Evolutionary conservation across 2,329 filamentous ascomycete genomes (phyloP), one percentile per base, ranked within the genome.

Genomic region (Phialophora chinensis): DNA sequence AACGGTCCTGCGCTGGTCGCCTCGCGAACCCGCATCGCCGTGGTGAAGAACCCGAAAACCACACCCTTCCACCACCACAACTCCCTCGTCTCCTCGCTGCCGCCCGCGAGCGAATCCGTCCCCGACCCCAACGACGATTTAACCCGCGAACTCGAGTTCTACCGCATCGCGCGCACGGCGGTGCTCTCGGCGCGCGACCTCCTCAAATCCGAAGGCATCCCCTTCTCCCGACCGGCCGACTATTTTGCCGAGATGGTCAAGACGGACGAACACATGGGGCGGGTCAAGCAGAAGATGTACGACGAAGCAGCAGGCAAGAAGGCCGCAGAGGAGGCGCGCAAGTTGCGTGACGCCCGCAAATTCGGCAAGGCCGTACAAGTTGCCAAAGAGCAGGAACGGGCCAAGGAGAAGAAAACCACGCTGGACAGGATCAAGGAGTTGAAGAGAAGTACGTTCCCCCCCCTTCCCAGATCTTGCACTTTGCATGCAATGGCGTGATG

Each of bases 201-300:
- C 68, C 85, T 99, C 27, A 90, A 91, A 76, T 89, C 90, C 70
- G 94, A 97, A 79, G 90, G 90, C 8, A 86, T 94, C 0, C 87
- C 91, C 6, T 99, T 99, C 81, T 90, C 92, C 31, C 87, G 95
- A 10, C 95, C 95, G 3, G 89, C 87, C 63, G 95, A 99, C 81
- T 99, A 96, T 82, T 99, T 99, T 74, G 95, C 95, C 53, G 95
- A 99, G 84, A 99, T 98, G 93, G 90, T 97, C 75, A 98, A 98
- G 87, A 92, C 90, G 75, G 95, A 99, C 77, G 94, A 96, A 74
- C 95, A 97, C 79, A 99, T 99, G 95, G 91, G 91, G 77, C 93
- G 91, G 85, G 91, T 99, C 77, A 96, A 96, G 85, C 88, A 90
- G 75, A 96, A 96, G 85, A 83, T 98, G 74, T 86, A 97, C 69